These are phyloP conservation scores for Carallia pectinifolia DNA, from an alignment of 345 rosid genomes.

Conservation along the genomic window DNA sequence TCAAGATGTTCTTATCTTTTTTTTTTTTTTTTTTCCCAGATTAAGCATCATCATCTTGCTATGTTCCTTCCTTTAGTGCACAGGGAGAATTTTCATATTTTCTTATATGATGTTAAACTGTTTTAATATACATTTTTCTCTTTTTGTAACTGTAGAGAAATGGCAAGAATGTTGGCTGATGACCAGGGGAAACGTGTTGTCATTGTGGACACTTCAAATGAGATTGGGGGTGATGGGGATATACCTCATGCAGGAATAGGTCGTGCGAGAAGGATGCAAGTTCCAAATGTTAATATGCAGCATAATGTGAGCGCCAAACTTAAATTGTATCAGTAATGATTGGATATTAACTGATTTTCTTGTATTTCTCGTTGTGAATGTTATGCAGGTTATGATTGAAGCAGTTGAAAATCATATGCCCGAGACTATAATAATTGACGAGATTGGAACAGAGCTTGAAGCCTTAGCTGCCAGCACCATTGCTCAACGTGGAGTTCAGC, in stretches of 20 bases:
- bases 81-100: not conserved
- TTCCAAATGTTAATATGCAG: constrained; percentile 87
- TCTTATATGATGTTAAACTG: not conserved
- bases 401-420: constrained; percentile 99
- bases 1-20: not conserved
- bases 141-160: constrained; percentile 45
- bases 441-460: constrained; percentile 96
- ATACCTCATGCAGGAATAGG: constrained; percentile 92
- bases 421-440: constrained; percentile 85
- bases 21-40: not conserved
- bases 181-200: constrained; percentile 83
- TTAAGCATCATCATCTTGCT: not conserved
- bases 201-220: constrained; percentile 85
- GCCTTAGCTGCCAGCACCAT: constrained; percentile 97
- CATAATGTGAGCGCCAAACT: constrained; percentile 59
- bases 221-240: constrained; percentile 98
- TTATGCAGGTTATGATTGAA: constrained; percentile 88
- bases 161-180: constrained; percentile 91
- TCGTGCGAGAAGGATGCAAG: constrained; percentile 97
- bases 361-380: constrained; percentile 9
- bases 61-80: not conserved
- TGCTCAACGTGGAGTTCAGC: constrained; percentile 97
- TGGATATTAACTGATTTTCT: not conserved
- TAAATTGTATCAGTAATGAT: not conserved
- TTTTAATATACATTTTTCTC: constrained; percentile 6